Percentiles rank a stretch among this genome's conserved stretches.
phyloP scores from a whole-genome alignment of 257 asterid genomes.

The Solanum habrochaites region DNA sequence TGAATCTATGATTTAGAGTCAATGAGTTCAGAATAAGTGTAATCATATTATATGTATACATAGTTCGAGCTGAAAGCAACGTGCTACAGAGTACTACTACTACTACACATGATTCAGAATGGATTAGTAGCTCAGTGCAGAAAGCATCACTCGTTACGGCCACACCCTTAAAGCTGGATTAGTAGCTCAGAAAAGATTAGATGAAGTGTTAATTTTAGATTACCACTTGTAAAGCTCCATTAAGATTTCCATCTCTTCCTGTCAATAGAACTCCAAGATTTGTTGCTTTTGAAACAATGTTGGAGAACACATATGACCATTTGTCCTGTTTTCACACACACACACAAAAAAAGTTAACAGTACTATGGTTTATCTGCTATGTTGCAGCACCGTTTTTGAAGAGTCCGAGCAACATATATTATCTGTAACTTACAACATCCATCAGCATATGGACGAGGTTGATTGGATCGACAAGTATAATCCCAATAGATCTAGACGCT shows the following conservation, averaged over 20 bases:
- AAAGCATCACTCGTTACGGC: background rate
- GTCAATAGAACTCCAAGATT: conserved; percentile 22
- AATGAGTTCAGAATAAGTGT: background rate
- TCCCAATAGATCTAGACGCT: conserved; percentile 38
- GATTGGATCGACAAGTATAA: conserved; percentile 25
- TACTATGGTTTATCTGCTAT: background rate
- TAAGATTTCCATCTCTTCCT: conserved; percentile 10
- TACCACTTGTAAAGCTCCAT: conserved; percentile 51
- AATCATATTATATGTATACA: background rate
- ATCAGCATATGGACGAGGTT: conserved; percentile 27
- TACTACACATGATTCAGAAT: background rate
- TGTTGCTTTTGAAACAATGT: conserved; percentile 32
- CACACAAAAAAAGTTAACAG: background rate
- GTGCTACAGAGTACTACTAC: background rate
- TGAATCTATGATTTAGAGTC: background rate
- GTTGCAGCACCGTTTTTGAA: background rate
- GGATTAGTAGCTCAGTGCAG: background rate
- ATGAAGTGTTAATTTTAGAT: background rate
- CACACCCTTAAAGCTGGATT: background rate
- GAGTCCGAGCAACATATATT: background rate
- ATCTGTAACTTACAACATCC: conserved; percentile 31
- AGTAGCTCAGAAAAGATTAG: background rate
- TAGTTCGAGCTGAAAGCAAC: background rate
- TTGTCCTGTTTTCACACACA: conserved; percentile 19
- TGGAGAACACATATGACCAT: conserved; percentile 39